Conservation (phyloP, 768 basidiomycete genomes). For the Lenzites betulinus region DNA sequence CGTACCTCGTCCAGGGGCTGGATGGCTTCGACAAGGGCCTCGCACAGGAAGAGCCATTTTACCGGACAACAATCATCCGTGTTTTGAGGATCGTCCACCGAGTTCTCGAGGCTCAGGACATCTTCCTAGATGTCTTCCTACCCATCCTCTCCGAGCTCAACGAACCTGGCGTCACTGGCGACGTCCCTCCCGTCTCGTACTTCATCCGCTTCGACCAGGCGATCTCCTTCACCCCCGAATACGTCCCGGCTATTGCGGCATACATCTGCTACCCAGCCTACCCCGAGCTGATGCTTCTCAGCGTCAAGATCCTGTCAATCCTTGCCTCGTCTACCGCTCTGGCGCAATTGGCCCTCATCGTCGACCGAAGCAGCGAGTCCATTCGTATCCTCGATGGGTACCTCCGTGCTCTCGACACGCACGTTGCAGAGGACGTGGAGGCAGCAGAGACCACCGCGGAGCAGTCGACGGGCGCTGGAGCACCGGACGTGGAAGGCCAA, state of each 20-base stretch:
- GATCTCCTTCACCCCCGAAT: conserved; percentile 65
- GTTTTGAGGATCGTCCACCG: conserved; percentile 81
- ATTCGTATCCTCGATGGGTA: conserved; percentile 85
- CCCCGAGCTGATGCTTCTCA: conserved; percentile 71
- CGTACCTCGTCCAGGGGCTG: conserved; percentile 80
- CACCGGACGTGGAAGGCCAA: conserved; percentile 51
- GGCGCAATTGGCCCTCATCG: conserved; percentile 72
- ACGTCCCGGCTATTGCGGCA: conserved; percentile 80
- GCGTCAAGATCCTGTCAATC: conserved; percentile 72
- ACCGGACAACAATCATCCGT: conserved; percentile 74
- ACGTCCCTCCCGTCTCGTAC: conserved; percentile 62
- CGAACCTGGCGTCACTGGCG: conserved; percentile 53
- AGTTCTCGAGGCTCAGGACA: conserved; percentile 81
- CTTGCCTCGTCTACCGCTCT: conserved; percentile 70
- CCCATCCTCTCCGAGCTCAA: conserved; percentile 73
- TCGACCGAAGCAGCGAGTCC: conserved; percentile 81
- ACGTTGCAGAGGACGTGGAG: conserved; percentile 62
- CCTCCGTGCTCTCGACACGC: conserved; percentile 60
- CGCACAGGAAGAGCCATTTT: conserved; percentile 69
- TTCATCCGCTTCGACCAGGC: conserved; percentile 77
- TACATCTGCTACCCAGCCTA: conserved; percentile 74
- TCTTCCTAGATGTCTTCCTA: conserved; percentile 87
- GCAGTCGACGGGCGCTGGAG: conserved; percentile 72
- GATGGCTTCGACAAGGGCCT: conserved; percentile 73
- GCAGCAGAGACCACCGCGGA: conserved; percentile 61